Evolutionary conservation across 208 protist species (phyloP).

Genomic region (Lotmaria passim): DNA sequence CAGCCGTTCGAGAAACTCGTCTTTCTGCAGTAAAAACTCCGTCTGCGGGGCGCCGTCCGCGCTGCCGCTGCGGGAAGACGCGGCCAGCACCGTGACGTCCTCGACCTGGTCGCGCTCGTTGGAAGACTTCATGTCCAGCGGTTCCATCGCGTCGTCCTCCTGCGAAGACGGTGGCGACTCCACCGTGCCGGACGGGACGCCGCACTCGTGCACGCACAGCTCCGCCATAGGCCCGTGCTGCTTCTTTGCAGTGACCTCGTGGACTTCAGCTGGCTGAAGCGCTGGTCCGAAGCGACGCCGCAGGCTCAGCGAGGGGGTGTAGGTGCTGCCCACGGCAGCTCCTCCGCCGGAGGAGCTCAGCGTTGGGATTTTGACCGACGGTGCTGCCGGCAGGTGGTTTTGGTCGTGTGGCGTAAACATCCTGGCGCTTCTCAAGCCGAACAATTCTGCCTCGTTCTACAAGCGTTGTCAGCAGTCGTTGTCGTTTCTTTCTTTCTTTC

Average conservation of each 20-base stretch:
- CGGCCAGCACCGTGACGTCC: constrained; percentile 6
- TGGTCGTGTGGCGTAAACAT: constrained; percentile 36
- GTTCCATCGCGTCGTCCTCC: neutral
- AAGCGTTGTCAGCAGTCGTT: no score
- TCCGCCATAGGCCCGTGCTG: neutral
- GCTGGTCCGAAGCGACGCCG: constrained; percentile 10
- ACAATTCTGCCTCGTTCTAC: no score
- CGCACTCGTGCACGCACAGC: constrained; percentile 32
- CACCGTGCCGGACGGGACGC: neutral
- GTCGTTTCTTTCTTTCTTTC: no score
- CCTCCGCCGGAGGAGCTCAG: constrained; percentile 15
- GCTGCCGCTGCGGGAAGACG: neutral
- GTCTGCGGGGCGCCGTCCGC: neutral
- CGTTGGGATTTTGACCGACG: constrained; percentile 38
- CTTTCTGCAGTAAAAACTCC: constrained; percentile 34
- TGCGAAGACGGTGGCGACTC: constrained; percentile 7
- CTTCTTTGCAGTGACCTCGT: neutral
- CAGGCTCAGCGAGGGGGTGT: constrained; percentile 22
- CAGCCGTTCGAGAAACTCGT: constrained; percentile 32
- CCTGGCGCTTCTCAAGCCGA: no score
- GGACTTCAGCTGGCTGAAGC: neutral
- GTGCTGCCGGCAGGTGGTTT: constrained; percentile 26
- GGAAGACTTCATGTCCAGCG: neutral
- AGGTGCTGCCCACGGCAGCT: constrained; percentile 1
- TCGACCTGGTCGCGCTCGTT: constrained; percentile 13